Conservation (phyloP, 2,329 filamentous ascomycete genomes). For the Aspergillus flavus region DNA sequence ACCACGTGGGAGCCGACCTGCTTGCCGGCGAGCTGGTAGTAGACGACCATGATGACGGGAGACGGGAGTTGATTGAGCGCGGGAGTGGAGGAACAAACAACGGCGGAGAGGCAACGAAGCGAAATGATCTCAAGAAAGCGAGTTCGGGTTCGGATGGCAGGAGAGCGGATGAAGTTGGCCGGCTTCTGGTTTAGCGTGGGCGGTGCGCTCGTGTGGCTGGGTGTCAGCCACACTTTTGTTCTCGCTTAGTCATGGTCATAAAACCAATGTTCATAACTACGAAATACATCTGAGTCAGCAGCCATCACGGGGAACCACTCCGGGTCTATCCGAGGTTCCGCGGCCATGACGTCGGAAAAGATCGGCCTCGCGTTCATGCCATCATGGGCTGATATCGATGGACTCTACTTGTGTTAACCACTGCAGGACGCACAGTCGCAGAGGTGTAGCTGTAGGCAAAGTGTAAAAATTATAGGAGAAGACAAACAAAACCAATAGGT, state of each 20-base stretch:
- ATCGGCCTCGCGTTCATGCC: background rate
- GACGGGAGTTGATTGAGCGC: conserved; percentile 16
- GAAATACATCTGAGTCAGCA: conserved; percentile 7
- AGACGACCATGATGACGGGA: conserved; percentile 52
- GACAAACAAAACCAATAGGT: background rate
- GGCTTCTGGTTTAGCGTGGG: conserved; percentile 6
- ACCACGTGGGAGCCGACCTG: conserved; percentile 57
- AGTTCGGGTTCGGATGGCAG: conserved; percentile 14
- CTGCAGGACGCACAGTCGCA: too few species aligned
- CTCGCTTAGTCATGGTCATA: too few species aligned
- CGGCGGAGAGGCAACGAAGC: conserved; percentile 27
- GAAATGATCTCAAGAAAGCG: conserved; percentile 26
- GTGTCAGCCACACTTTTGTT: background rate
- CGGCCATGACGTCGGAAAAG: background rate
- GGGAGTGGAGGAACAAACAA: conserved; percentile 5
- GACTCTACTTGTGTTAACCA: too few species aligned
- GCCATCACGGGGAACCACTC: background rate
- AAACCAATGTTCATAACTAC: too few species aligned
- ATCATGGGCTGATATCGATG: conserved; percentile 1
- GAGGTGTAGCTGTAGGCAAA: too few species aligned
- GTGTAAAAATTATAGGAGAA: background rate
- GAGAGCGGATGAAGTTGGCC: conserved; percentile 19
- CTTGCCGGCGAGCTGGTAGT: conserved; percentile 55
- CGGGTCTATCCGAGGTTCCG: background rate
- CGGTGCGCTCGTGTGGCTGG: background rate